These are phyloP conservation scores for Euphorbia schlechtendalii DNA, from an alignment of 441 rosid species.

Conservation along the genomic window DNA sequence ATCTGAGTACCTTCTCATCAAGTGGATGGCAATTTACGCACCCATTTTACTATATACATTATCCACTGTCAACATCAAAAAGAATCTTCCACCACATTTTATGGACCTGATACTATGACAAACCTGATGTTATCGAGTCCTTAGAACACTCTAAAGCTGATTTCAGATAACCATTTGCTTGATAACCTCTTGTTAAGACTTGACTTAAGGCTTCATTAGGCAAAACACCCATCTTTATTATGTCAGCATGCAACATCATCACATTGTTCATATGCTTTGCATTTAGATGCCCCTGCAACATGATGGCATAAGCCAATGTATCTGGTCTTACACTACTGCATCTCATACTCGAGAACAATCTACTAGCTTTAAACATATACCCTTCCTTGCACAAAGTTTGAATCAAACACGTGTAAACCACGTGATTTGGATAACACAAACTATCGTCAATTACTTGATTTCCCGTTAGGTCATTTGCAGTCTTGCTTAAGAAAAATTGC, in stretches of 20 bases:
- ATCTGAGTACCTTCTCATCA: no score
- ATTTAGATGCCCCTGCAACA: conserved; percentile 37
- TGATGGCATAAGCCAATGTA: conserved; percentile 24
- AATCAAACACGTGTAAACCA: conserved; percentile 38
- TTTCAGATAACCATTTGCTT: conserved; percentile 34
- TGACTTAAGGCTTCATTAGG: conserved; percentile 33
- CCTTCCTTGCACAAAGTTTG: conserved; percentile 57
- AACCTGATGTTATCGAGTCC: background rate
- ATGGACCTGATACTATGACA: no score
- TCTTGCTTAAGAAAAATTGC: conserved; percentile 35
- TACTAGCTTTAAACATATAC: conserved; percentile 44
- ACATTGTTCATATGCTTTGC: conserved; percentile 41
- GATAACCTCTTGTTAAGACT: conserved; percentile 35
- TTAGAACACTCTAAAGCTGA: conserved; percentile 25
- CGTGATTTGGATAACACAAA: conserved; percentile 30
- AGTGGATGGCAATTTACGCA: background rate
- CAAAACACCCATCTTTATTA: conserved; percentile 56
- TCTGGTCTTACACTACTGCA: conserved; percentile 41
- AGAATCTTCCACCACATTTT: background rate
- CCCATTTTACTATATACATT: background rate
- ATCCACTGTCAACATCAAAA: background rate
- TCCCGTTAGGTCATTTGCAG: background rate
- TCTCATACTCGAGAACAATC: conserved; percentile 50
- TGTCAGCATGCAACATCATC: conserved; percentile 61
- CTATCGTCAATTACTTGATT: conserved; percentile 19